phyloP scores from a whole-genome alignment of 1,284 basidiomycete species.

The Apiotrichum brassicae region DNA sequence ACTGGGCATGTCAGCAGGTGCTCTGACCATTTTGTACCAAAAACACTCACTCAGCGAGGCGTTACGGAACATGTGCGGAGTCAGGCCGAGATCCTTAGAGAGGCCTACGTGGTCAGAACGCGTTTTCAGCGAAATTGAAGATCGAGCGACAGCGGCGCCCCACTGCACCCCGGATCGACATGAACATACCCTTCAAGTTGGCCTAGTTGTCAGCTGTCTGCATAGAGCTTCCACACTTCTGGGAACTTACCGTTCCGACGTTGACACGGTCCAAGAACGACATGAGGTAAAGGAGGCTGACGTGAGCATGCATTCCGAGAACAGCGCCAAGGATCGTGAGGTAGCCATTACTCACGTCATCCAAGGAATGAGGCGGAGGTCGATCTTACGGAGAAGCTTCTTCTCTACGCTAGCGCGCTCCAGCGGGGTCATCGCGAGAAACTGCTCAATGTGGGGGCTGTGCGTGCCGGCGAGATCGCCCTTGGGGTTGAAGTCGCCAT shows the following conservation, averaged over 20 bases:
- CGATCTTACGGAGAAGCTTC: slow-evolving; percentile 42
- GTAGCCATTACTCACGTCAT: slow-evolving; percentile 40
- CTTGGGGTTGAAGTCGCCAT: no score
- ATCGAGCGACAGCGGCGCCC: no score
- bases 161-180: no score
- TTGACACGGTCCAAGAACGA: slow-evolving; percentile 51
- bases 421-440: no score
- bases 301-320: neutral
- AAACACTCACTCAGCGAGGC: slow-evolving; percentile 32
- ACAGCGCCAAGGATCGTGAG: no score
- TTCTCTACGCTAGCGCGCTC: slow-evolving; percentile 36
- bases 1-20: no score
- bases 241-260: slow-evolving; percentile 45
- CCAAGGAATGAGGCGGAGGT: slow-evolving; percentile 43
- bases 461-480: no score
- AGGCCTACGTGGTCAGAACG: slow-evolving; percentile 30
- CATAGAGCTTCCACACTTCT: no score
- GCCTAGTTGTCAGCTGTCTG: no score
- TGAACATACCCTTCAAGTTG: slow-evolving; percentile 9
- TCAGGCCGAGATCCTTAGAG: slow-evolving; percentile 42
- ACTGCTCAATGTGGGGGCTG: no score
- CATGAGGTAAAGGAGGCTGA: slow-evolving; percentile 38
- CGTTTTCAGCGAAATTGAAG: neutral
- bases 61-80: slow-evolving; percentile 43
- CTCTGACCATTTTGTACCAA: no score